Conservation (phyloP, 257 asterid genomes). For the Mitragyna speciosa region DNA sequence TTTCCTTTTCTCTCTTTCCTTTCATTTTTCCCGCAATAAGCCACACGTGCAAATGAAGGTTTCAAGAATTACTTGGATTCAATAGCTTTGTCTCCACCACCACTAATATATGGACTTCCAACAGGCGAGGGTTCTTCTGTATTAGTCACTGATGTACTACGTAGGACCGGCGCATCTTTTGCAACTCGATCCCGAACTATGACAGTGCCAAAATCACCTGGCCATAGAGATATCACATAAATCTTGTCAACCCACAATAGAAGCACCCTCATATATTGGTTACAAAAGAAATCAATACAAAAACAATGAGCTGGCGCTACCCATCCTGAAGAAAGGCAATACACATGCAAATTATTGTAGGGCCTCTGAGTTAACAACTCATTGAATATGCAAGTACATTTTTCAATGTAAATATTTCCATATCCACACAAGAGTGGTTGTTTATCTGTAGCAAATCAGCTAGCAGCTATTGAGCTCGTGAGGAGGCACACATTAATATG, state of each 20-base stretch:
- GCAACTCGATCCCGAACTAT: constrained; percentile 62
- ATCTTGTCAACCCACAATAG: not conserved
- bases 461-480: no score
- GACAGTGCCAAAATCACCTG: constrained; percentile 92
- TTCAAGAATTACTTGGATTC: constrained; percentile 48
- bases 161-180: constrained; percentile 37
- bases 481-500: not conserved
- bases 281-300: not conserved
- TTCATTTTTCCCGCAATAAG: no score
- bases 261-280: not conserved
- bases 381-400: not conserved
- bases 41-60: not conserved
- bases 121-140: constrained; percentile 41
- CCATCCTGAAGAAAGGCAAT: not conserved
- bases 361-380: not conserved
- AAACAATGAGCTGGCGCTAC: not conserved
- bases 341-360: not conserved
- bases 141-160: constrained; percentile 29
- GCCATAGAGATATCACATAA: constrained; percentile 18
- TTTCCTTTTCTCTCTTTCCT: no score
- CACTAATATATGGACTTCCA: constrained; percentile 44
- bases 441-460: not conserved
- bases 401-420: not conserved
- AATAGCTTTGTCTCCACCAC: constrained; percentile 45
- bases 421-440: not conserved